Conservation (phyloP, 805 yeast genomes). For the Danielia oregonensis region DNA sequence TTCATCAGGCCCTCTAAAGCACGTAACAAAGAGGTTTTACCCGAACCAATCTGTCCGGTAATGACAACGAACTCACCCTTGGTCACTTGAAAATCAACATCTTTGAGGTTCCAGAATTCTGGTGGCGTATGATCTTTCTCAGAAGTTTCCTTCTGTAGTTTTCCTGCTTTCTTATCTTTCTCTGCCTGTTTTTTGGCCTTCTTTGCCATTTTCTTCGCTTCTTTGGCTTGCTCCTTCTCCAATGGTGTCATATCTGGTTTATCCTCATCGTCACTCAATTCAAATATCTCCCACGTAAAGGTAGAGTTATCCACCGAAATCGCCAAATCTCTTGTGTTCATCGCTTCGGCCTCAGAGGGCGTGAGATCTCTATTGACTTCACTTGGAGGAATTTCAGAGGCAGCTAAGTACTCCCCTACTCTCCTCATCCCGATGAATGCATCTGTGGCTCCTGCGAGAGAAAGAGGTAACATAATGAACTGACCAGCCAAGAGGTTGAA, state of each 20-base stretch:
- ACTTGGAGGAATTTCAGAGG: slow-evolving; percentile 1
- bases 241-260: neutral
- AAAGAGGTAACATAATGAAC: slow-evolving; percentile 4
- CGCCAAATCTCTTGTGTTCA: neutral
- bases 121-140: no score
- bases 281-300: slow-evolving; percentile 4
- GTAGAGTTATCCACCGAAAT: neutral
- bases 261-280: slow-evolving; percentile 1
- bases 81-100: slow-evolving; percentile 1
- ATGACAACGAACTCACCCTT: slow-evolving; percentile 8
- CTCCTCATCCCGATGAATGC: slow-evolving; percentile 3
- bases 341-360: neutral
- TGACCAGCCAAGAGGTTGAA: slow-evolving; percentile 3
- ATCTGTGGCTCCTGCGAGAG: slow-evolving; percentile 4
- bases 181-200: neutral
- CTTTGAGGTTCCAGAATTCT: slow-evolving; percentile 2
- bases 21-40: slow-evolving; percentile 6
- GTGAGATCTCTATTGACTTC: neutral
- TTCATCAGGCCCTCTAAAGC: slow-evolving; percentile 7
- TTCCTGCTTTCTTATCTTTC: neutral
- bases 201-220: neutral
- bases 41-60: slow-evolving; percentile 7
- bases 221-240: slow-evolving; percentile 1
- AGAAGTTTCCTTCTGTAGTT: neutral
- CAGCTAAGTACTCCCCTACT: slow-evolving; percentile 2